Base-by-base conservation (phyloP, 164 flowering plant genomes). In the Macadamia integrifolia region DNA sequence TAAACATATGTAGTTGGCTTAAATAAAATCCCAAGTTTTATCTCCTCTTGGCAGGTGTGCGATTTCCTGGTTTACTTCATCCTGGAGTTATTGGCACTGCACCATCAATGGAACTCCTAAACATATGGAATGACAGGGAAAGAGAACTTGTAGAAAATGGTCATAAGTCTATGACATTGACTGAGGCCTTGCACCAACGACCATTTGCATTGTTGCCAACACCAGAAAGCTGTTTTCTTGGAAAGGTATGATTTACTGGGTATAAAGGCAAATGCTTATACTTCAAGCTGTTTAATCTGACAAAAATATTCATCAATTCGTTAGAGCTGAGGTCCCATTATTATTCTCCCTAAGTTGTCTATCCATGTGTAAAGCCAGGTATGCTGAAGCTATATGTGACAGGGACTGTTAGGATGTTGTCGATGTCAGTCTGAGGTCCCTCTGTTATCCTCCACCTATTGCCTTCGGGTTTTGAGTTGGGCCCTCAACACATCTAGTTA, bases 31-130 rank as follows among this genome's bases (percentile, higher is more conserved):
- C 48, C 9, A 5, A 9, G 6, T 43, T 9, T 43, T 43, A 43
- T 5, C 9, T 43, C 6, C 62, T 59, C 42, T 48, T 71, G 8
- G 9, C 75, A 92, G 97, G 98, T 14, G 97, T 92, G 9, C 69
- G 97, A 64, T 94, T 94, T 78, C 92, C 95, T 2, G 97, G 98
- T 53, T 72, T 94, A 74, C 87, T 87, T 62, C 98, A 92, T 77
- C 97, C 97, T n/a, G 97, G 98, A 56, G 70, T 92, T 76, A 79
- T 94, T 65, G 95, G 97, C 69, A 94, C 97, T 70, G 95, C 97
- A 23, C 97, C 98, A 66, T 94, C 98, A 60, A 85, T 73, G 84
- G 97, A 92, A 71, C 90, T 91, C 62, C 78, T 94, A 55, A 75
- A 77, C 12, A 87, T 91, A 77, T 93, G 98, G 98, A 93, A 89